phyloP scores from a whole-genome alignment of 306 rosid species.

The Neltuma alba region DNA sequence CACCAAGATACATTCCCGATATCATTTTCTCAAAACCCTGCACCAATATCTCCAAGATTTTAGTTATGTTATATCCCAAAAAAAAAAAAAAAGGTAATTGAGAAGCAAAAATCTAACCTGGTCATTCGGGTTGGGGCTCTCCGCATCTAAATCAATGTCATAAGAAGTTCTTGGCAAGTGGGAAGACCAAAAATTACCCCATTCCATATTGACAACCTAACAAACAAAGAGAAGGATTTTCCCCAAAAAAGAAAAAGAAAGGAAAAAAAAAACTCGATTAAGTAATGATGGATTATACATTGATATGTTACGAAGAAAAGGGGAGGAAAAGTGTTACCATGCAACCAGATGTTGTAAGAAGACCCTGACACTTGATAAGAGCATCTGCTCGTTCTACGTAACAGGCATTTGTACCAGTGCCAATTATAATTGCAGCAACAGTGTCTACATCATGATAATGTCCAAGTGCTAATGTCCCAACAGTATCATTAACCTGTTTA shows the following conservation, averaged over 20 bases:
- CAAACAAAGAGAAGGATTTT: slow-evolving; percentile 5
- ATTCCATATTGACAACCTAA: slow-evolving; percentile 93
- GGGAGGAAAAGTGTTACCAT: slow-evolving; percentile 64
- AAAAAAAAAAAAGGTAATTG: slow-evolving; percentile 23
- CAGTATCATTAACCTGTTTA: slow-evolving; percentile 84
- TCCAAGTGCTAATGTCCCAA: slow-evolving; percentile 91
- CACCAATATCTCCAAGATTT: slow-evolving; percentile 34
- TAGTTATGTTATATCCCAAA: slow-evolving; percentile 30
- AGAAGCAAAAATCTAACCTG: slow-evolving; percentile 56
- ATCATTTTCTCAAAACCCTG: slow-evolving; percentile 98
- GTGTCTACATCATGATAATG: slow-evolving; percentile 85
- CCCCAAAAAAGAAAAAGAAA: background rate
- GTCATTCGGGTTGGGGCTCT: slow-evolving; percentile 90
- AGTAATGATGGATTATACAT: background rate
- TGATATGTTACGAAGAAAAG: background rate
- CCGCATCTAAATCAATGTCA: slow-evolving; percentile 80
- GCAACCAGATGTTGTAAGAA: slow-evolving; percentile 70
- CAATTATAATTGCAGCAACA: slow-evolving; percentile 89
- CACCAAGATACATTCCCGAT: slow-evolving; percentile 97
- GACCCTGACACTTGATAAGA: slow-evolving; percentile 87
- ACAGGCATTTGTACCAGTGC: slow-evolving; percentile 96
- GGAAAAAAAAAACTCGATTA: background rate
- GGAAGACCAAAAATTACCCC: slow-evolving; percentile 96
- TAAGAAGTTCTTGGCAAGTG: slow-evolving; percentile 88
- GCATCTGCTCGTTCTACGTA: slow-evolving; percentile 90